Evolutionary conservation across 192 early-diverging fungal species (phyloP), one percentile per base, ranked within the genome.

Genomic region (Coemansia guatemalensis): DNA sequence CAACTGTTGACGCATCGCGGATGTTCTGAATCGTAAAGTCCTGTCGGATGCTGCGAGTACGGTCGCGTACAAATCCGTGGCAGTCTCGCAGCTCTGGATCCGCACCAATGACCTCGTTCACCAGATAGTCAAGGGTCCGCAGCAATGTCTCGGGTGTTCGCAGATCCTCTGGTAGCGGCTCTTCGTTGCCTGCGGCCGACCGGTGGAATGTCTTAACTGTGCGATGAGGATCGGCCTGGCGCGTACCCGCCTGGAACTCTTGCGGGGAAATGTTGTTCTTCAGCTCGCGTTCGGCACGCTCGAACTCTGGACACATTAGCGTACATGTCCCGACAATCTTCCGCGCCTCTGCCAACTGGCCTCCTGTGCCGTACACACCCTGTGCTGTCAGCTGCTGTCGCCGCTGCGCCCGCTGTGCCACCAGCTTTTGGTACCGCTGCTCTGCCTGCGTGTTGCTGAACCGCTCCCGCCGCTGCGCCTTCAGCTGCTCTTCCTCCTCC

Each of bases 291-390:
- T 95, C 93, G 51, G 91, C 82, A 17, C 91, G 83, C 75, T 97
- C 95, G 66, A 87, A 95, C 64, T 87, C 87, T 0, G 95, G 92
- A 73, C 94, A 95, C 93, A 95, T 97, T 25, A 89, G 86, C 64
- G 72, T 64, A 56, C 95, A 97, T 2, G 91, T 90, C 11, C 92
- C 94, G 18, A 87, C 72, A 53, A 97, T 52, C 33, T 68, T 62
- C 5, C 29, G n/a, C 1, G 93, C 93, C 26, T 92, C 87, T 29
- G 85, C 74, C 32, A 94, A 72, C 4, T 74, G 55, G 9, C 84
- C 60, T 4, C 88, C 86, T 53, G 86, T 85, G 6, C 82, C 73
- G 6, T 62, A 17, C 20, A 83, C 69, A 2, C 88, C 87, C 47
- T 85, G 65, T 7, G 56, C 49, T 17, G 88, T 87, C 8, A 92